A percentile compares a stretch with the other conserved stretches of the same genome.
Evolutionary conservation across 495 filamentous ascomycete genomes (phyloP).

Genomic region (Aspergillus indologenus): DNA sequence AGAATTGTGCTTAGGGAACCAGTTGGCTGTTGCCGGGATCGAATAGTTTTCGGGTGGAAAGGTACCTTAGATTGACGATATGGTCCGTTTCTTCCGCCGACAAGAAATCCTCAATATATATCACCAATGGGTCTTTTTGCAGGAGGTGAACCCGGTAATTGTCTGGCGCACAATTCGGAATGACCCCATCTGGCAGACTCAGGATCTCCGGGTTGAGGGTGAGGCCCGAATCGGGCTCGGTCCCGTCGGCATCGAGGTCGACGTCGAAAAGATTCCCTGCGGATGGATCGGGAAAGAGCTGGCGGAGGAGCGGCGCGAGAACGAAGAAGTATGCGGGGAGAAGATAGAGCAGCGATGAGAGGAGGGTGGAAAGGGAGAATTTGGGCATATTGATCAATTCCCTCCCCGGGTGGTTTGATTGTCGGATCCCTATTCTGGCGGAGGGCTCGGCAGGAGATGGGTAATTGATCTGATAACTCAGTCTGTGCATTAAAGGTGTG

Average conservation of each 20-base stretch:
- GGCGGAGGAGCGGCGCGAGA: slow-evolving; percentile 22
- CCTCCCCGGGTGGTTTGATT: not conserved
- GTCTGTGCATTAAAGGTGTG: not conserved
- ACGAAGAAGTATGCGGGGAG: slow-evolving; percentile 42
- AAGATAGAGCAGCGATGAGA: slow-evolving; percentile 40
- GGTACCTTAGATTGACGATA: slow-evolving; percentile 49
- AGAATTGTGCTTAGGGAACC: not conserved
- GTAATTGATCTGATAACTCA: not conserved
- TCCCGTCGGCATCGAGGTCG: slow-evolving; percentile 13
- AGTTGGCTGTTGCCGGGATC: slow-evolving; percentile 10
- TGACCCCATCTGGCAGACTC: slow-evolving; percentile 35
- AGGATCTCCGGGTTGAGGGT: slow-evolving; percentile 26
- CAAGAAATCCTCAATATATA: slow-evolving; percentile 57
- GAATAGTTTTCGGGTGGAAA: not conserved
- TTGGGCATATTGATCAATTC: slow-evolving; percentile 15
- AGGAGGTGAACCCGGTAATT: slow-evolving; percentile 44
- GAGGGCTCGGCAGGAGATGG: not conserved
- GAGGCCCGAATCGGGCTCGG: slow-evolving; percentile 7
- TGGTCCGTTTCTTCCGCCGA: slow-evolving; percentile 46
- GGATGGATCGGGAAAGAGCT: slow-evolving; percentile 3
- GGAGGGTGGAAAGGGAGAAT: slow-evolving; percentile 27
- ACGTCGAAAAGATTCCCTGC: slow-evolving; percentile 14
- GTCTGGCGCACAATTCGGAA: slow-evolving; percentile 31
- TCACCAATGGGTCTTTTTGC: slow-evolving; percentile 48
- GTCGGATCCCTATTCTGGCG: not conserved